These are phyloP conservation scores for Phytophthora fragariae DNA, from an alignment of 352 stramenopile genomes.

Conservation along the genomic window DNA sequence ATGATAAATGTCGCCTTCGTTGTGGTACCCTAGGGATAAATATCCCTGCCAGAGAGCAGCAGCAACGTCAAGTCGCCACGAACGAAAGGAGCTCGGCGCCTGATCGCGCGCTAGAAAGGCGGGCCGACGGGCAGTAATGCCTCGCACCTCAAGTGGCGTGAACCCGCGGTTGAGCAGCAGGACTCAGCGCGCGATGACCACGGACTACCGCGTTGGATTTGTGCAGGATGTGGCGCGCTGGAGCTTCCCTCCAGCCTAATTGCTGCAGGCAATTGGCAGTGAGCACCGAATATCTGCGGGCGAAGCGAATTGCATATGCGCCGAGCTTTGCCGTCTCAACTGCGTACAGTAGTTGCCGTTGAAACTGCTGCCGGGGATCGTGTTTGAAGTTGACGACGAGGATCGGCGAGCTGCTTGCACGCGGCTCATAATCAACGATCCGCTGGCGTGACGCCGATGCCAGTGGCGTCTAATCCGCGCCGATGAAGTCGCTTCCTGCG, in stretches of 20 bases:
- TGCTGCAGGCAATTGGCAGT: too few relatives aligned
- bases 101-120: constrained; percentile 30
- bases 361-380: constrained; percentile 11
- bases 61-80: constrained; percentile 25
- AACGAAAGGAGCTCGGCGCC: constrained; percentile 31
- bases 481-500: neutral
- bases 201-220: constrained; percentile 41
- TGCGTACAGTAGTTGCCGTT: constrained; percentile 27
- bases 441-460: too few relatives aligned
- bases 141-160: constrained; percentile 39
- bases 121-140: constrained; percentile 35
- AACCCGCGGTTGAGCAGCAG: constrained; percentile 26
- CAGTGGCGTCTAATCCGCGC: too few relatives aligned
- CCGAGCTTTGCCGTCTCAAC: constrained; percentile 11
- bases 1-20: too few relatives aligned
- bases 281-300: constrained; percentile 7
- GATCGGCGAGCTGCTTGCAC: neutral
- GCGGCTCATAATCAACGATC: neutral
- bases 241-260: constrained; percentile 10
- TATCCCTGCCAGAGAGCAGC: constrained; percentile 8
- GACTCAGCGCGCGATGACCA: constrained; percentile 20
- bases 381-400: neutral
- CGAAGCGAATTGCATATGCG: too few relatives aligned
- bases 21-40: too few relatives aligned
- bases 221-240: constrained; percentile 27